A percentile compares a stretch with the other conserved stretches of the same genome.
These are phyloP conservation scores for Phaeophleospora eucalypticola DNA, from an alignment of 2,329 filamentous ascomycete species.

Conservation along the genomic window DNA sequence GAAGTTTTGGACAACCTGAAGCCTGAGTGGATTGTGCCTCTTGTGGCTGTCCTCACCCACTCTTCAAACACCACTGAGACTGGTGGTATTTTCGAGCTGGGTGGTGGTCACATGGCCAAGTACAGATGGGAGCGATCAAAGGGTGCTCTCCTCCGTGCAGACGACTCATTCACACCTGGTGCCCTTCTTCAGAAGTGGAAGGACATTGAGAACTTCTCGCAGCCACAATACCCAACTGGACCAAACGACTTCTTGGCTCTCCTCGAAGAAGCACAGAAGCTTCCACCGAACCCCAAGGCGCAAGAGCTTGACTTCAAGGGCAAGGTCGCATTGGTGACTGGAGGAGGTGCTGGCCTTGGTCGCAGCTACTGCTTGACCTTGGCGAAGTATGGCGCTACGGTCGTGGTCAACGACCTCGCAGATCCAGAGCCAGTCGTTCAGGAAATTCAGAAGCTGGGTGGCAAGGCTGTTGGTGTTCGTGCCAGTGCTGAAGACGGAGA, in stretches of 20 bases:
- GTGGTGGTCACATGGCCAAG: conserved; percentile 89
- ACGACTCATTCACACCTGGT: conserved; percentile 80
- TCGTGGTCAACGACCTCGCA: conserved; percentile 94
- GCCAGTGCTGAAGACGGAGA: conserved; percentile 92
- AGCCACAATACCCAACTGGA: conserved; percentile 76
- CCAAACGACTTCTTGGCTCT: conserved; percentile 83
- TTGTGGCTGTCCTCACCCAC: conserved; percentile 85
- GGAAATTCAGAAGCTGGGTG: conserved; percentile 86
- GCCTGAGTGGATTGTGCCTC: conserved; percentile 91
- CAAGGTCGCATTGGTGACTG: conserved; percentile 81
- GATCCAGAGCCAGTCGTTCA: conserved; percentile 86
- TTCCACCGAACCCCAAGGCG: conserved; percentile 66
- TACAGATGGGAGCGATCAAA: conserved; percentile 89
- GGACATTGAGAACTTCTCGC: conserved; percentile 78
- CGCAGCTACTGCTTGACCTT: conserved; percentile 86
- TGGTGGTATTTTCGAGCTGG: conserved; percentile 88
- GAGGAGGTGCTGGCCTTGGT: conserved; percentile 84
- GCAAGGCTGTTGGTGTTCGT: conserved; percentile 88
- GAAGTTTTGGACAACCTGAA: conserved; percentile 80
- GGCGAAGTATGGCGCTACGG: conserved; percentile 73
- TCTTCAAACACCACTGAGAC: conserved; percentile 77
- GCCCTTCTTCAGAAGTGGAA: conserved; percentile 88
- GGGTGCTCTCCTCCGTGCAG: conserved; percentile 84
- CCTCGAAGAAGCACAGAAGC: conserved; percentile 76
- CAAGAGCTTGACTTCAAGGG: conserved; percentile 76